Evolutionary conservation across 257 asterid genomes (phyloP).

Genomic region (Craterostigma plantagineum): DNA sequence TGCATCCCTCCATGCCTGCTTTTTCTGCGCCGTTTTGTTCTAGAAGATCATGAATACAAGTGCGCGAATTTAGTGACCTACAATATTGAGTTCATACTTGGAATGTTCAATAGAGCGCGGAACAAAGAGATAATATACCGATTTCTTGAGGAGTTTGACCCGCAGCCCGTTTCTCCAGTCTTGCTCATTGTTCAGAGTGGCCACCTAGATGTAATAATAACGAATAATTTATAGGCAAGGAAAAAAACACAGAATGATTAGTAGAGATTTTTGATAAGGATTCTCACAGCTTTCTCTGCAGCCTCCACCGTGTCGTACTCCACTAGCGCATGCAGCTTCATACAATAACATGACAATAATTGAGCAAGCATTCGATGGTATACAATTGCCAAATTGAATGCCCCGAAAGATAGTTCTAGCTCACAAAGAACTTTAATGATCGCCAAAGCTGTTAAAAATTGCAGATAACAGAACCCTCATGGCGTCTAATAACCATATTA

Average conservation of each 20-base stretch:
- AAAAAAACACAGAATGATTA: background rate
- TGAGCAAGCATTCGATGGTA: conserved; percentile 5
- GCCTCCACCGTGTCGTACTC: conserved; percentile 71
- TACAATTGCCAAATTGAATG: too few species aligned
- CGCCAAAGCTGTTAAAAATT: too few species aligned
- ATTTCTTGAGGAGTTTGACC: conserved; percentile 73
- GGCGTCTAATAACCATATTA: too few species aligned
- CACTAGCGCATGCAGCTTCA: conserved; percentile 85
- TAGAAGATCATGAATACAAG: background rate
- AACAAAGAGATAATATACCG: conserved; percentile 21
- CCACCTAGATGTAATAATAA: conserved; percentile 35
- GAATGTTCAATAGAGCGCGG: conserved; percentile 2
- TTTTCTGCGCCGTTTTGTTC: too few species aligned
- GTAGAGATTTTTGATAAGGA: too few species aligned
- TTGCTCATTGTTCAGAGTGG: conserved; percentile 65
- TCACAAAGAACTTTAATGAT: too few species aligned
- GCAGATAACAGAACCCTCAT: too few species aligned
- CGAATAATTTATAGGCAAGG: conserved; percentile 9
- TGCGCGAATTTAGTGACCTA: background rate
- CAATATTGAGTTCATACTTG: background rate
- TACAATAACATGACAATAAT: conserved; percentile 6
- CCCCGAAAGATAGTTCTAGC: background rate
- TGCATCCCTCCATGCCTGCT: too few species aligned
- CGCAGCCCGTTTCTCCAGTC: conserved; percentile 97
- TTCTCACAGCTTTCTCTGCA: conserved; percentile 88